Base-by-base conservation (phyloP, 257 asterid species). In the Forsythia viridissima region DNA sequence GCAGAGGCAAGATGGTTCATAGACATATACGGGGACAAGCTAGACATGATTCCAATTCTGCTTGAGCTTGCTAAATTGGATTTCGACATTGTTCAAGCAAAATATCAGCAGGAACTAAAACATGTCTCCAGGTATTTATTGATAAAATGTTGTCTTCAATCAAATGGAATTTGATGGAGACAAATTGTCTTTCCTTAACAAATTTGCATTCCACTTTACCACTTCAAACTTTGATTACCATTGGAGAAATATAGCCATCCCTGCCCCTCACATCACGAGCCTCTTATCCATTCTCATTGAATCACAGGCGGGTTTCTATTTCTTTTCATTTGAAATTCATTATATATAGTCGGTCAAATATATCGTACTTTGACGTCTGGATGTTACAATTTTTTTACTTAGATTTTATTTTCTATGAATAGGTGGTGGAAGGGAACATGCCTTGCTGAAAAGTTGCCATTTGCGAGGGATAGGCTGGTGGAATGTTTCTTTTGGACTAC, bases 361-460 rank as follows among this genome's bases (percentile, higher is more conserved):
- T 43, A 43, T 8, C 10, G 48, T 8, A 43, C 10, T 43, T 43
- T 43, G 51, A 43, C 7, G 51, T 43, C 15, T 43, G 0, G 51
- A 9, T 0, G 13, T 43, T 8, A 43, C 15, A 43, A 16, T 20
- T 63, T 21, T 9, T 3, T 63, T 24, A 0, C 13, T 20, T 20
- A 8, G 3, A 3, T 8, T 24, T 20, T 16, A 0, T n/a, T 12
- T 55, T 48, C 30, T 3, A 9, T 34, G 44, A 16, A 16, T n/a
- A 79, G 82, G 75, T 79, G 79, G 82, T 79, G 79, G 79, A 73
- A 51, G 52, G 48, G n/a, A 8, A 37, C 82, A 0, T 18, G 10
- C 7, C 65, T 73, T 15, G 71, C 69, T 6, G 82, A 48, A 42
- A 66, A 79, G 41, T 15, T 74, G 24, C 10, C 79, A 66, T 79